Evolutionary conservation across 306 rosid genomes (phyloP).

Genomic region (Rosa chinensis): DNA sequence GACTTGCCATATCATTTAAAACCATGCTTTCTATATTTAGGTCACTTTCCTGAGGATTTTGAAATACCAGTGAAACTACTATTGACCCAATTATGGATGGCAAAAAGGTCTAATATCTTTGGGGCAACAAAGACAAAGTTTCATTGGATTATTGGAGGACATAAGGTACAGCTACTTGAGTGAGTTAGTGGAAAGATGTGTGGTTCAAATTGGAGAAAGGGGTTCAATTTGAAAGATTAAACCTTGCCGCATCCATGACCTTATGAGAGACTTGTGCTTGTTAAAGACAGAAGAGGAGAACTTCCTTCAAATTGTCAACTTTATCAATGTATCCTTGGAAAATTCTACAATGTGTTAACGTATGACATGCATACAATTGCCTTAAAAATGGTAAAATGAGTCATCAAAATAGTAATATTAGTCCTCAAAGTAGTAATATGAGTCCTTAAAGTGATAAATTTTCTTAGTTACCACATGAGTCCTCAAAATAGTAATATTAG

Average conservation of each 20-base stretch:
- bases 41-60: neutral
- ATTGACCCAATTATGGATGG: neutral
- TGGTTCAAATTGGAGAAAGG: neutral
- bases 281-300: constrained; percentile 1
- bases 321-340: too few relatives aligned
- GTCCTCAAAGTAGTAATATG: too few relatives aligned
- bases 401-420: too few relatives aligned
- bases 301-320: neutral
- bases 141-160: neutral
- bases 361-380: too few relatives aligned
- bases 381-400: too few relatives aligned
- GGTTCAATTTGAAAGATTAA: neutral
- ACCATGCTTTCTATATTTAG: neutral
- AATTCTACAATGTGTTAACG: too few relatives aligned
- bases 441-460: too few relatives aligned
- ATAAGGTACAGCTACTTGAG: neutral
- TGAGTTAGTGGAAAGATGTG: neutral
- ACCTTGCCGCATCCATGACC: neutral
- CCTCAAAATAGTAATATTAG: too few relatives aligned
- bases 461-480: too few relatives aligned
- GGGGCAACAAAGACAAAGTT: neutral
- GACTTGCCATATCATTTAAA: constrained; percentile 1
- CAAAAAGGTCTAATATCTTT: neutral
- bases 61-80: neutral
- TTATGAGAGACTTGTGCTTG: neutral